phyloP scores from a whole-genome alignment of 2,329 filamentous ascomycete genomes.

The Periglandula ipomoeae region DNA sequence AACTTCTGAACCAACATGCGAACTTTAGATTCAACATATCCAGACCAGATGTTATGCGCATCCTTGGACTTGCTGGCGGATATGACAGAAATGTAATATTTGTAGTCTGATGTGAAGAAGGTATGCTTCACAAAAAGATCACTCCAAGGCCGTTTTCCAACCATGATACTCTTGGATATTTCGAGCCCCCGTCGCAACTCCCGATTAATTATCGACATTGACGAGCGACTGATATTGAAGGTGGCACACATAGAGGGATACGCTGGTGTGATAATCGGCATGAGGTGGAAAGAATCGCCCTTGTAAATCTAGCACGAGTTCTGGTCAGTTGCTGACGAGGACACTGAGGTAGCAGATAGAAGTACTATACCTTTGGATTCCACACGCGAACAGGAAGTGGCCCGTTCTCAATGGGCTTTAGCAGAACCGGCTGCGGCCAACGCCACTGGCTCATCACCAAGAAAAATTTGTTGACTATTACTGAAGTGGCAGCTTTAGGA shows the following conservation, averaged over 20 bases:
- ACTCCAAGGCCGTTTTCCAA: slow-evolving; percentile 70
- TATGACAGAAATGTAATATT: slow-evolving; percentile 88
- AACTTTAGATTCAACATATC: slow-evolving; percentile 88
- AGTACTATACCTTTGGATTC: slow-evolving; percentile 69
- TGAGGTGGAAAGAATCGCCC: slow-evolving; percentile 75
- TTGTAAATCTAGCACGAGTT: slow-evolving; percentile 53
- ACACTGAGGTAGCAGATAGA: neutral
- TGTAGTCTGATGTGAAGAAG: slow-evolving; percentile 89
- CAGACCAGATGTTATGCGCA: slow-evolving; percentile 78
- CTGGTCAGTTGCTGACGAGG: slow-evolving; percentile 7
- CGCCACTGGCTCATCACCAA: slow-evolving; percentile 82
- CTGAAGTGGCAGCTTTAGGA: slow-evolving; percentile 79
- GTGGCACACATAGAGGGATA: slow-evolving; percentile 98
- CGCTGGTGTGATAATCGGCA: slow-evolving; percentile 97
- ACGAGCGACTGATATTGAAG: slow-evolving; percentile 84
- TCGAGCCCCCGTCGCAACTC: slow-evolving; percentile 72
- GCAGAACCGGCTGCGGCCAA: slow-evolving; percentile 87
- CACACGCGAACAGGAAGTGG: slow-evolving; percentile 78
- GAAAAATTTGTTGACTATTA: slow-evolving; percentile 91
- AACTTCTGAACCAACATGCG: slow-evolving; percentile 75
- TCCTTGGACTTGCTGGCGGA: slow-evolving; percentile 77
- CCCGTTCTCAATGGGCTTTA: slow-evolving; percentile 80
- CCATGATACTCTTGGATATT: slow-evolving; percentile 71
- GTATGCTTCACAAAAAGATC: slow-evolving; percentile 83
- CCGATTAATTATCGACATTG: slow-evolving; percentile 71